These are phyloP conservation scores for Blepharisma japonicum DNA, from an alignment of 73 alveolate genomes.

Conservation along the genomic window DNA sequence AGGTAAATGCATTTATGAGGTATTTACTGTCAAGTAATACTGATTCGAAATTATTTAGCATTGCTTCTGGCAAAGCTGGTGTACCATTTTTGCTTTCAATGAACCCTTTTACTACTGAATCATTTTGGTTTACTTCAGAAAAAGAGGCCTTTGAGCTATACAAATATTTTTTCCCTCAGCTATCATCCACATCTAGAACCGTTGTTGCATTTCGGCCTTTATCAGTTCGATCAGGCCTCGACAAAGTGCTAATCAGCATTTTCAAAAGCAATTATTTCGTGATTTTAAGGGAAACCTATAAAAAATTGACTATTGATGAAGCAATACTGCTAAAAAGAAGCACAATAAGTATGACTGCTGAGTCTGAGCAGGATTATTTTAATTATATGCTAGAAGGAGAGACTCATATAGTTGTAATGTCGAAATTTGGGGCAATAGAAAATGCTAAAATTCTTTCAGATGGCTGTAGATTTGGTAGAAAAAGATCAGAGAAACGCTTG, in stretches of 20 bases:
- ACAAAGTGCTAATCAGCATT: not conserved
- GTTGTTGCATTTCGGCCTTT: constrained; percentile 14
- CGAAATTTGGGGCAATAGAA: constrained; percentile 17
- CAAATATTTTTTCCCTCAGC: constrained; percentile 23
- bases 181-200: constrained; percentile 1
- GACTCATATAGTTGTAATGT: not conserved
- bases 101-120: not conserved
- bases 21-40: not conserved
- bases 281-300: not conserved
- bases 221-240: constrained; percentile 27
- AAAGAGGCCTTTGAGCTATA: not conserved
- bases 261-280: constrained; percentile 1
- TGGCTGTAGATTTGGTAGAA: constrained; percentile 47
- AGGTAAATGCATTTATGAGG: not conserved
- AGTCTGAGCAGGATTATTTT: not conserved
- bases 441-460: constrained; percentile 20
- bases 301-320: constrained; percentile 4
- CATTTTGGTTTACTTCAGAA: constrained; percentile 1
- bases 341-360: not conserved
- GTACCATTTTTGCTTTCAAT: constrained; percentile 2
- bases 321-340: not conserved
- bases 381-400: constrained; percentile 26
- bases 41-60: not conserved
- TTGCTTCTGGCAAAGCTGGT: constrained; percentile 35
- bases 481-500: constrained; percentile 35